phyloP scores from a whole-genome alignment of 176 grass and related monocot genomes.

The Oryza glumipatula region DNA sequence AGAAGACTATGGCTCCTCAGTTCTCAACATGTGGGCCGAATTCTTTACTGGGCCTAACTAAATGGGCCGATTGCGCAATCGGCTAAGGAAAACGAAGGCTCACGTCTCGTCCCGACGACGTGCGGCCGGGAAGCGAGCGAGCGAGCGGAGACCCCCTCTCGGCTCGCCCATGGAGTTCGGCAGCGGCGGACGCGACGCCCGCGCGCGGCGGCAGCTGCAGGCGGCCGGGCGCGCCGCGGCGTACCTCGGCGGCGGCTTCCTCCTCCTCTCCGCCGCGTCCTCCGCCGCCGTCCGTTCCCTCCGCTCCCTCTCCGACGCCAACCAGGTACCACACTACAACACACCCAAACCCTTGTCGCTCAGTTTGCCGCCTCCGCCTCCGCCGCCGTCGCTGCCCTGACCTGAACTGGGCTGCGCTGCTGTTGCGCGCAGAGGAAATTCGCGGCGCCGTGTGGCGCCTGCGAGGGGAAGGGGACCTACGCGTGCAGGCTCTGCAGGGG shows the following conservation, averaged over 20 bases:
- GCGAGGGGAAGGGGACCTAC: slow-evolving; percentile 82
- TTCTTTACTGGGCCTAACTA: background rate
- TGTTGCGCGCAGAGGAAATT: slow-evolving; percentile 60
- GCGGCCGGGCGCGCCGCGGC: slow-evolving; percentile 52
- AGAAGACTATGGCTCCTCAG: background rate
- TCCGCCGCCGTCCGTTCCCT: slow-evolving; percentile 67
- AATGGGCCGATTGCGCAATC: background rate
- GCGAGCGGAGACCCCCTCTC: no score
- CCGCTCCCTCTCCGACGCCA: slow-evolving; percentile 66
- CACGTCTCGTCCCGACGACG: background rate
- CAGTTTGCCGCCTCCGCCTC: background rate
- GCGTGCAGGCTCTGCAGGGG: slow-evolving; percentile 86
- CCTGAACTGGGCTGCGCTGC: background rate
- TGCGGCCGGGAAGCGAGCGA: background rate
- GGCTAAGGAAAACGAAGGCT: background rate
- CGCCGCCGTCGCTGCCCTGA: background rate
- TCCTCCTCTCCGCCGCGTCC: slow-evolving; percentile 63
- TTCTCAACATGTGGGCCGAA: background rate
- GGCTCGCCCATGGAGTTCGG: slow-evolving; percentile 36
- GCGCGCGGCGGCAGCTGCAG: slow-evolving; percentile 53
- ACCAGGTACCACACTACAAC: slow-evolving; percentile 47
- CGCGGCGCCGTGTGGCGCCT: slow-evolving; percentile 60
- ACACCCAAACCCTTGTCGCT: background rate
- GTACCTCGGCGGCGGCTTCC: slow-evolving; percentile 63
- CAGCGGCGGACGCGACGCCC: slow-evolving; percentile 35